Evolutionary conservation across 2,329 filamentous ascomycete genomes (phyloP).

Genomic region (Clonostachys chloroleuca): DNA sequence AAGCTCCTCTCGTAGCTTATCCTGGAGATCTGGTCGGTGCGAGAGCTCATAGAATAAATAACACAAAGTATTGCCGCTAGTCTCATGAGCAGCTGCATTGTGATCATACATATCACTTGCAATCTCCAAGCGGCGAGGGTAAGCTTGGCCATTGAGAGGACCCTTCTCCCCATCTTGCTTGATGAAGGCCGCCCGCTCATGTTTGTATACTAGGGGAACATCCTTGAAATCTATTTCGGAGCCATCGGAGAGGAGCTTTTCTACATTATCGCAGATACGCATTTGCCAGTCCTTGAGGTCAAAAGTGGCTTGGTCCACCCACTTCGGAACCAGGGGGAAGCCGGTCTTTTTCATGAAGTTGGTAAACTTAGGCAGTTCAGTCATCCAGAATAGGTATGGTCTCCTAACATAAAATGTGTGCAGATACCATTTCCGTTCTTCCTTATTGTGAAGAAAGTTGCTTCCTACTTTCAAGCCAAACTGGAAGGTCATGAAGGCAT

Average conservation of each 20-base stretch:
- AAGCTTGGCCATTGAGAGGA: neutral
- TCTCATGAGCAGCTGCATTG: conserved; percentile 25
- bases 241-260: neutral
- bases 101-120: conserved; percentile 44
- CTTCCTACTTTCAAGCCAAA: neutral
- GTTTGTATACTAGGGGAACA: neutral
- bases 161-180: neutral
- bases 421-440: neutral
- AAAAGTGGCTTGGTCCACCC: neutral
- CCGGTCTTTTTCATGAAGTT: neutral
- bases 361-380: neutral
- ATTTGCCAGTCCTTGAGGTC: neutral
- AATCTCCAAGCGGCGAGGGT: conserved; percentile 40
- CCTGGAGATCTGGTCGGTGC: neutral
- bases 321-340: neutral
- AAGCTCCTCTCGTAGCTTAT: neutral
- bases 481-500: neutral
- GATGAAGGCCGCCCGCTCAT: neutral
- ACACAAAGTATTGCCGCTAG: neutral
- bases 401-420: neutral
- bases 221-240: neutral
- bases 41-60: neutral
- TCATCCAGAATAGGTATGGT: neutral
- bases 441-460: neutral
- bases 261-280: neutral